A percentile compares a stretch with the other conserved stretches of the same genome.
These are phyloP conservation scores for Fraxinus anomala DNA, from an alignment of 257 asterid genomes.

Conservation along the genomic window DNA sequence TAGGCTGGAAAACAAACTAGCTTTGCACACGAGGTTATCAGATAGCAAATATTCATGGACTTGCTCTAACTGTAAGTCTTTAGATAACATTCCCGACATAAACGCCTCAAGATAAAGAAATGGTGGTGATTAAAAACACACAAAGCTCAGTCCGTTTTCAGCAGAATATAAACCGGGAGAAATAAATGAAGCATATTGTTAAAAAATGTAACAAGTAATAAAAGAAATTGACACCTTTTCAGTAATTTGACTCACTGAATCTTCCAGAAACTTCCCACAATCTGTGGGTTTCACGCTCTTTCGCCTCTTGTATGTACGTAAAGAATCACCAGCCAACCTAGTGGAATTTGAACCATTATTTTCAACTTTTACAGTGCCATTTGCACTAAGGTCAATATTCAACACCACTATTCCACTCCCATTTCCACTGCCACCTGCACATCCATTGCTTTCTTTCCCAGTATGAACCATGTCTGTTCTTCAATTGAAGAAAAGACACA, in stretches of 20 bases:
- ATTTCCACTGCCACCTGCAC: conserved; percentile 31
- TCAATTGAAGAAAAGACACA: conserved; percentile 28
- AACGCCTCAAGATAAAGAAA: not conserved
- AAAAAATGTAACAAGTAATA: conserved; percentile 10
- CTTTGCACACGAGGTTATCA: not conserved
- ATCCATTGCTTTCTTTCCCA: conserved; percentile 35
- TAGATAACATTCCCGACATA: not conserved
- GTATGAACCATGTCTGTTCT: conserved; percentile 45
- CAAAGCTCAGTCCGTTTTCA: not conserved
- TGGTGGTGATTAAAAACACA: not conserved
- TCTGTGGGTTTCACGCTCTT: conserved; percentile 37
- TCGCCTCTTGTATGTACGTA: conserved; percentile 78
- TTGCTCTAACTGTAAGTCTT: not conserved
- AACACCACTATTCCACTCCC: conserved; percentile 24
- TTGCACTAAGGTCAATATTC: conserved; percentile 36
- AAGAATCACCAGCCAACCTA: conserved; percentile 35
- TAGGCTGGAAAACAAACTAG: not conserved
- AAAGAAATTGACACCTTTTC: conserved; percentile 46
- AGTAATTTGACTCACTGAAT: conserved; percentile 35
- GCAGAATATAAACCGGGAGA: conserved; percentile 1
- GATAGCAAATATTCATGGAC: not conserved
- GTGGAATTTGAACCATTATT: conserved; percentile 31
- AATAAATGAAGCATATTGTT: not conserved
- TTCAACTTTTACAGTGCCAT: conserved; percentile 37
- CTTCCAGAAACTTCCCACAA: conserved; percentile 31